phyloP scores from a whole-genome alignment of 2,329 filamentous ascomycete genomes.

The Drechslerella coelobrocha region DNA sequence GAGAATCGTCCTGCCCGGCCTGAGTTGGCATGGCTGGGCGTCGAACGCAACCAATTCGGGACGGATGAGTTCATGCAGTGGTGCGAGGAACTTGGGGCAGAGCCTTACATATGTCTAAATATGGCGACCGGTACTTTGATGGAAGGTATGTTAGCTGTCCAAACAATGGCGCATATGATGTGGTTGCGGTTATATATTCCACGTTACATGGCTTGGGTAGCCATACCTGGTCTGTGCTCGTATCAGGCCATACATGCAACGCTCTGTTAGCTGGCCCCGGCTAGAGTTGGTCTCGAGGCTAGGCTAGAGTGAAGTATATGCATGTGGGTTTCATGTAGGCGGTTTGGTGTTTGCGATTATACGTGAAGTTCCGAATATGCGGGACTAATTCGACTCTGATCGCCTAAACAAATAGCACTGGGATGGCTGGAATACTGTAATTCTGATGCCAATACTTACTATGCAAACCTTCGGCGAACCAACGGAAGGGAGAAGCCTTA shows the following conservation, averaged over 20 bases:
- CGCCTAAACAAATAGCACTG: slow-evolving; percentile 61
- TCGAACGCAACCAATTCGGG: slow-evolving; percentile 79
- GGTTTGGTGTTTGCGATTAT: no score
- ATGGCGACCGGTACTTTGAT: slow-evolving; percentile 73
- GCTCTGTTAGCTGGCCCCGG: no score
- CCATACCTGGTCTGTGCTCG: no score
- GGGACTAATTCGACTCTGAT: no score
- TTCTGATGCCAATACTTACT: slow-evolving; percentile 76
- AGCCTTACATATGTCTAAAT: slow-evolving; percentile 81
- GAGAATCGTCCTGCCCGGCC: slow-evolving; percentile 72
- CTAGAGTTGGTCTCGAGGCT: no score
- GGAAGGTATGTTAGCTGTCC: slow-evolving; percentile 42
- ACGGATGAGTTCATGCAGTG: slow-evolving; percentile 87
- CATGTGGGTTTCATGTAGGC: no score
- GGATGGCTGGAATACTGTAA: slow-evolving; percentile 90
- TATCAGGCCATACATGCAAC: no score
- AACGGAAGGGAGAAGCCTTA: slow-evolving; percentile 80
- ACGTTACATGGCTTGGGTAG: no score
- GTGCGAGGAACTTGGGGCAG: slow-evolving; percentile 74
- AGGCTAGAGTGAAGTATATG: no score
- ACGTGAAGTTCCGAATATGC: no score
- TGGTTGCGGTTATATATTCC: no score
- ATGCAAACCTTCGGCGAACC: slow-evolving; percentile 77
- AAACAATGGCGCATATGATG: no score
- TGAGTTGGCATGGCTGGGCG: slow-evolving; percentile 79